A percentile compares a stretch with the other conserved stretches of the same genome.
Evolutionary conservation across 2,329 filamentous ascomycete species (phyloP).

Genomic region (Intubia oerlemansii): DNA sequence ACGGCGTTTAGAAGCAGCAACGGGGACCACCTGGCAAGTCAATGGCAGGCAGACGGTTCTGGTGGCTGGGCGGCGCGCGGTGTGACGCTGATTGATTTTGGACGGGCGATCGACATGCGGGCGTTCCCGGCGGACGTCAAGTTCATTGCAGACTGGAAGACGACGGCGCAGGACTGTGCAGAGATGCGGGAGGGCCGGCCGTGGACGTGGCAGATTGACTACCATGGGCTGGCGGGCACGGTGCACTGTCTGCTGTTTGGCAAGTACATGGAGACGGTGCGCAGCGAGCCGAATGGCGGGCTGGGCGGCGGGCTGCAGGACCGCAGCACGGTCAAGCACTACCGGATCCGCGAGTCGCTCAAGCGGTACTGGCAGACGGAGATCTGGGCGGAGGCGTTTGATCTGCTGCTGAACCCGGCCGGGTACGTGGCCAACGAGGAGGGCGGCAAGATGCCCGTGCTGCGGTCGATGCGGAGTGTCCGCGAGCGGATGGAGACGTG

Average conservation of each 20-base stretch:
- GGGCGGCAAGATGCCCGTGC: conserved; percentile 46
- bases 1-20: no score
- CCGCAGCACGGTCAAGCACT: conserved; percentile 38
- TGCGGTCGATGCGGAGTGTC: conserved; percentile 44
- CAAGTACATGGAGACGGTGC: conserved; percentile 72
- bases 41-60: conserved; percentile 53
- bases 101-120: conserved; percentile 82
- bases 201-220: conserved; percentile 97
- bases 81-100: conserved; percentile 80
- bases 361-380: conserved; percentile 97
- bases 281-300: conserved; percentile 25
- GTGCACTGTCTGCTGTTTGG: conserved; percentile 82
- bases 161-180: conserved; percentile 66
- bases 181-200: conserved; percentile 88
- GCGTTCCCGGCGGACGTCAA: conserved; percentile 55
- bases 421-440: conserved; percentile 36
- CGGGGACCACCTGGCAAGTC: conserved; percentile 26
- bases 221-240: conserved; percentile 76
- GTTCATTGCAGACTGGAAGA: conserved; percentile 94
- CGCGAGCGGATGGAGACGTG: conserved; percentile 68
- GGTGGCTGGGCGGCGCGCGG: conserved; percentile 67
- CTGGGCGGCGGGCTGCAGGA: conserved; percentile 7
- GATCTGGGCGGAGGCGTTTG: conserved; percentile 68
- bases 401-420: conserved; percentile 66
- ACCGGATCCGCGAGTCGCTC: conserved; percentile 59